phyloP scores from a whole-genome alignment of 1,284 basidiomycete species.

The Austroboletus olivaceoglutinosus region DNA sequence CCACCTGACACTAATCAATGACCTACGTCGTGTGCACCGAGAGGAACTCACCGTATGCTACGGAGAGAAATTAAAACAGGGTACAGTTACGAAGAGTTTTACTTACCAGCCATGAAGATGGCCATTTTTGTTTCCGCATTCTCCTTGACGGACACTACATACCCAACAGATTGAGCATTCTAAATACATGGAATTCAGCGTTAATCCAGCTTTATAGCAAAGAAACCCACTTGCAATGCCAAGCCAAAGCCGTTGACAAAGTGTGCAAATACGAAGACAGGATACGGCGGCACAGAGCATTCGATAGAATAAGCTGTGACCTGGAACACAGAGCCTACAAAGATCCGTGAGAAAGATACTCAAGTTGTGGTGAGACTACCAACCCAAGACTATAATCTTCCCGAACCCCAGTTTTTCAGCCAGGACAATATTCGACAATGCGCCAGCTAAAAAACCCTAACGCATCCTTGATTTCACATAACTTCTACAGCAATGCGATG shows the following conservation, averaged over 20 bases:
- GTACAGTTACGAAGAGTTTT: not conserved
- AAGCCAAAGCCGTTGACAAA: conserved; percentile 61
- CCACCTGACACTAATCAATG: conserved; percentile 8
- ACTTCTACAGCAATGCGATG: not conserved
- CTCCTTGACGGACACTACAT: conserved; percentile 22
- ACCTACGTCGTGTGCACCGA: not conserved
- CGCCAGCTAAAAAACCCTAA: conserved; percentile 28
- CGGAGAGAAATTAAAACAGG: conserved; percentile 2
- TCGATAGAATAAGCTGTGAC: conserved; percentile 51
- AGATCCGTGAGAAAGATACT: not conserved
- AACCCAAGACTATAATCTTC: conserved; percentile 31
- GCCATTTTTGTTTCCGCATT: conserved; percentile 29
- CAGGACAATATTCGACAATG: conserved; percentile 24
- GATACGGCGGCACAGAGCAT: conserved; percentile 58
- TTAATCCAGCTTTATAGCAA: not conserved
- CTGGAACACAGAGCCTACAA: conserved; percentile 33
- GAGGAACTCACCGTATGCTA: conserved; percentile 10
- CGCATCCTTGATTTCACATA: not conserved
- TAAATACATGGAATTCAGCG: conserved; percentile 1
- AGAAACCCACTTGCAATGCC: conserved; percentile 32
- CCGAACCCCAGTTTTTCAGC: conserved; percentile 27
- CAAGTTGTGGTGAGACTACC: too few relatives aligned
- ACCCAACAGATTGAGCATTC: conserved; percentile 30
- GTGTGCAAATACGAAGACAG: conserved; percentile 55
- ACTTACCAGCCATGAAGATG: conserved; percentile 22